Base-by-base conservation (phyloP, 1,284 basidiomycete species). In the Microbotryum lychnidis-dioicae region DNA sequence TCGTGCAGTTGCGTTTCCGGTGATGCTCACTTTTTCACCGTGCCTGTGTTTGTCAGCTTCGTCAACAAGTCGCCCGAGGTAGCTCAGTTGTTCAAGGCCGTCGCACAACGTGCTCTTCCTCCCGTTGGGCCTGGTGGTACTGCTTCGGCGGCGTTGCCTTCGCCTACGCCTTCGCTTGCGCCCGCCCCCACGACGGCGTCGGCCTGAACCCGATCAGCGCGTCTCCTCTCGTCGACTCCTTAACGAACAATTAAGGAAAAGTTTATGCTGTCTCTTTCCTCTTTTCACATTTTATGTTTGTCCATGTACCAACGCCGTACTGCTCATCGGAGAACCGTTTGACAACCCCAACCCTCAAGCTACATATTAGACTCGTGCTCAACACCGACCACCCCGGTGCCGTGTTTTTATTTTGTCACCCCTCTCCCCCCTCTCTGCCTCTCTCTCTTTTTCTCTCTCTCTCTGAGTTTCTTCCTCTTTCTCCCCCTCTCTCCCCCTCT, bases 41-140 rank as follows among this genome's bases (percentile, higher is more conserved):
- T 18, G 37, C 37, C 37, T 42, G 4, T 42, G 37, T 3, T 27
- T 9, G 8, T 53, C 51, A 53, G 51, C 14, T 53, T 53, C 31
- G 51, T 53, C 12, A 25, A 53, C n/a, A n/a, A 25, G 25, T n/a
- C 51, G 23, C 51, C 51, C n/a, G 51, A 53, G 33, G 51, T 53
- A 7, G 51, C 51, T 33, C 51, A 53, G 25, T 31, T 53, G 27
- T 33, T 53, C 27, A 42, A 42, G 37, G 37, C 37, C 37, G 37
- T 42, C 16, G 37, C 37, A 18, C 37, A 42, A 42, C 37, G 37
- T 42, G 37, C 37, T 42, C 37, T 42, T 42, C 37, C 37, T 42
- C 37, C 37, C 16, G 37, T 42, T 18, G 37, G 37, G 2, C 10
- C 37, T 2, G 37, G 37, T 42, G 37, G 37, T 16, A 42, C 37